Percentiles rank a stretch among this genome's conserved stretches.
Evolutionary conservation across 345 rosid species (phyloP).

Genomic region (Iberis pinnata): DNA sequence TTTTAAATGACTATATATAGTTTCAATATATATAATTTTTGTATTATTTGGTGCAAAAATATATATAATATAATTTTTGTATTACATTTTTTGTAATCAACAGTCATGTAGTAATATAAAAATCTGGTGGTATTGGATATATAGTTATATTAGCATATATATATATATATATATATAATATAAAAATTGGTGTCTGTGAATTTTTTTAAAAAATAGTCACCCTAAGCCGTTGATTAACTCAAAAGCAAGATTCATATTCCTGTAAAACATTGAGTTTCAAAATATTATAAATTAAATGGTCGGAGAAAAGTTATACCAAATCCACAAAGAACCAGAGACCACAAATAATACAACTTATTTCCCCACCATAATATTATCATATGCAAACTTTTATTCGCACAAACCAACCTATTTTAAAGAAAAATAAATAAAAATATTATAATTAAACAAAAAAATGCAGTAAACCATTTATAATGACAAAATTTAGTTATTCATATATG

Average conservation of each 20-base stretch:
- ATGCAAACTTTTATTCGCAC: slow-evolving; percentile 22
- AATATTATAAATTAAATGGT: neutral
- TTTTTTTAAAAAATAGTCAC: no score
- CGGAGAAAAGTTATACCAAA: slow-evolving; percentile 14
- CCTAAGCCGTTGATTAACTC: no score
- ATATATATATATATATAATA: no score
- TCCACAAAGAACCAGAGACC: slow-evolving; percentile 15
- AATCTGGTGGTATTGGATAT: no score
- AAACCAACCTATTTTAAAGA: slow-evolving; percentile 13
- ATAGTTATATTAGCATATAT: no score
- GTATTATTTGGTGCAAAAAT: no score
- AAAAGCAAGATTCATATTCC: neutral
- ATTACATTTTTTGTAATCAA: no score
- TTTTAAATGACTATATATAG: no score
- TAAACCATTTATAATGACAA: neutral
- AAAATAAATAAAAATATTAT: neutral
- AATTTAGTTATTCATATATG: neutral
- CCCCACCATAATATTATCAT: slow-evolving; percentile 23
- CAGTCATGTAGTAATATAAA: no score
- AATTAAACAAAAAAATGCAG: neutral
- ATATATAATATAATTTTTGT: no score
- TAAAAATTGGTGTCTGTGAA: no score
- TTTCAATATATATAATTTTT: no score
- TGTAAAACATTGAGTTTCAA: neutral
- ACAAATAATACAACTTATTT: slow-evolving; percentile 18